Evolutionary conservation across 305 asterid genomes (phyloP).

Genomic region (Stenogyne calaminthoides): DNA sequence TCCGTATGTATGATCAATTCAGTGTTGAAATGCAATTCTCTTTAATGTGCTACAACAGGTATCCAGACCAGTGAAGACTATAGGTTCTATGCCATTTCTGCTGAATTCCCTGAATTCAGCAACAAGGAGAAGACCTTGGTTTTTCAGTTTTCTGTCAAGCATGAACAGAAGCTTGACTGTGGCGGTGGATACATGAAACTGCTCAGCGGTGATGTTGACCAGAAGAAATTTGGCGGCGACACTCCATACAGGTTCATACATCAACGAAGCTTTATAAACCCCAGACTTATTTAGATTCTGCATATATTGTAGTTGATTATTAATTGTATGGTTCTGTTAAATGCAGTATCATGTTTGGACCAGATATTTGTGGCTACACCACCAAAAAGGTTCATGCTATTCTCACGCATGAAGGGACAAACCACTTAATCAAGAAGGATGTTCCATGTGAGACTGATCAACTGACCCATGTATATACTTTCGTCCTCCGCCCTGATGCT

Average conservation of each 20-base stretch:
- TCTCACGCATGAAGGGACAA: constrained; percentile 69
- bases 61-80: constrained; percentile 97
- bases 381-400: constrained; percentile 97
- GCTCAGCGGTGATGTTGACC: constrained; percentile 86
- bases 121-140: constrained; percentile 89
- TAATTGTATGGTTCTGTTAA: constrained; percentile 4
- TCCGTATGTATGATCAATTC: neutral
- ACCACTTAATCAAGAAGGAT: constrained; percentile 93
- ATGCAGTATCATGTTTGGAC: constrained; percentile 99
- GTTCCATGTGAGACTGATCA: constrained; percentile 99
- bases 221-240: constrained; percentile 94
- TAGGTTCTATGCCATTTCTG: constrained; percentile 94
- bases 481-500: constrained; percentile 91
- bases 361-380: constrained; percentile 91
- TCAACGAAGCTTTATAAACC: neutral
- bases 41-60: constrained; percentile 46
- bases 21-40: neutral
- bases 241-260: constrained; percentile 86
- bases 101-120: constrained; percentile 93
- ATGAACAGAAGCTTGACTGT: constrained; percentile 98
- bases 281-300: neutral
- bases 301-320: constrained; percentile 21
- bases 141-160: constrained; percentile 93
- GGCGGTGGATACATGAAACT: constrained; percentile 99
- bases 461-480: constrained; percentile 85